Percentiles rank a stretch among this genome's conserved stretches.
These are phyloP conservation scores for Wallacemonas sp. DNA, from an alignment of 208 protist genomes.

Conservation along the genomic window DNA sequence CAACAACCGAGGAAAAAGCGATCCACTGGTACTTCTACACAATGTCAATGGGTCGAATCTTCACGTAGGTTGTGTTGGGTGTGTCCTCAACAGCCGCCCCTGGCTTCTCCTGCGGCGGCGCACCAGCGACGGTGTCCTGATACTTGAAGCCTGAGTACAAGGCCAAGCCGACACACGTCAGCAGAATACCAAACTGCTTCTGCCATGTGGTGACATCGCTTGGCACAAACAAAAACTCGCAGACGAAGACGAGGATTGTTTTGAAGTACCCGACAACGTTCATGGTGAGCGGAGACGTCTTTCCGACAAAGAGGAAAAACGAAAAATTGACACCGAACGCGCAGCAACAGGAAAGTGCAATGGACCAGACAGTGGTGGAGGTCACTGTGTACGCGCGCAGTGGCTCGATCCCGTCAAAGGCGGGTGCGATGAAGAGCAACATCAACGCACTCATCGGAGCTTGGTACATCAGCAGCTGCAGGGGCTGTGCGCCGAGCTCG, in stretches of 20 bases:
- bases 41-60: neutral
- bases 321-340: slow-evolving; percentile 92
- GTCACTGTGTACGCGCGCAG: slow-evolving; percentile 57
- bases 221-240: slow-evolving; percentile 58
- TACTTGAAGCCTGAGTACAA: slow-evolving; percentile 45
- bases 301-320: slow-evolving; percentile 84
- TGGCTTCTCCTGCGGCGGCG: too few relatives aligned
- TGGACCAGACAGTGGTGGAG: slow-evolving; percentile 56
- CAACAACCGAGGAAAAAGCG: too few relatives aligned
- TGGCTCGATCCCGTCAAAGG: slow-evolving; percentile 53
- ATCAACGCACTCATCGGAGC: slow-evolving; percentile 75
- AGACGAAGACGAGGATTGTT: slow-evolving; percentile 71
- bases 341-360: slow-evolving; percentile 74
- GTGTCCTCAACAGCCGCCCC: neutral
- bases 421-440: slow-evolving; percentile 59
- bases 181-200: slow-evolving; percentile 43
- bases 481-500: slow-evolving; percentile 68
- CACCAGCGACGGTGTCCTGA: neutral
- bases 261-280: slow-evolving; percentile 89
- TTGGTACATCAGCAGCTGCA: slow-evolving; percentile 92
- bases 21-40: too few relatives aligned
- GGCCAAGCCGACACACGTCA: slow-evolving; percentile 66
- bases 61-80: slow-evolving; percentile 2
- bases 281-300: slow-evolving; percentile 84
- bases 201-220: slow-evolving; percentile 23